These are phyloP conservation scores for Pulveroboletus sp. DNA, from an alignment of 768 basidiomycete genomes.

Conservation along the genomic window DNA sequence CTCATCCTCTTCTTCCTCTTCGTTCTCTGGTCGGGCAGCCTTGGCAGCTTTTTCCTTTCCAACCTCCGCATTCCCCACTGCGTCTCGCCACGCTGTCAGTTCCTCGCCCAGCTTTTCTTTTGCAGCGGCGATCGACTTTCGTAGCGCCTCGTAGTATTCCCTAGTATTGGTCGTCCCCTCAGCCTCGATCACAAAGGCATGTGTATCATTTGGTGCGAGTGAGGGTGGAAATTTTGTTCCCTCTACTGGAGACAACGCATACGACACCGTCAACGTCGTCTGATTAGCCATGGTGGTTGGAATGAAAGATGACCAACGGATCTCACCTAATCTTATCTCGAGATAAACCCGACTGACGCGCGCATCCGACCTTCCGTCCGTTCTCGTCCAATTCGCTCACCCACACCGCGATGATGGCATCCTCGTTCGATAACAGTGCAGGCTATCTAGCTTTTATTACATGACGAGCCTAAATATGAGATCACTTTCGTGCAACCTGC, in stretches of 20 bases:
- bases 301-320: background rate
- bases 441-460: constrained; percentile 25
- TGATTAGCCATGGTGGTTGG: constrained; percentile 12
- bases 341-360: too few relatives aligned
- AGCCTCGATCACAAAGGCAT: constrained; percentile 21
- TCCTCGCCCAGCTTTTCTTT: constrained; percentile 57
- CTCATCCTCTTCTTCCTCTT: constrained; percentile 42
- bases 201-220: constrained; percentile 21
- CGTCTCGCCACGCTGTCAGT: constrained; percentile 71
- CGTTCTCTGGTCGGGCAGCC: constrained; percentile 41
- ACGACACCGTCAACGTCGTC: constrained; percentile 17
- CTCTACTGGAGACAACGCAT: constrained; percentile 21
- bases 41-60: constrained; percentile 49
- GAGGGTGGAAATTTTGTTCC: constrained; percentile 12
- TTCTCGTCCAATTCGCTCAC: constrained; percentile 5
- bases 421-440: constrained; percentile 49
- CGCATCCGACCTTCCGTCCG: background rate
- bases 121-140: constrained; percentile 46
- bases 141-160: constrained; percentile 49
- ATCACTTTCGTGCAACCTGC: too few relatives aligned
- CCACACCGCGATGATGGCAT: constrained; percentile 40
- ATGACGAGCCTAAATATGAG: background rate
- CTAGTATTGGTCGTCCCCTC: constrained; percentile 10
- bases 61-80: constrained; percentile 59
- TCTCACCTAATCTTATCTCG: too few relatives aligned